Percentiles rank a stretch among this genome's conserved stretches.
These are phyloP conservation scores for Leccinum disarticulatum DNA, from an alignment of 768 basidiomycete species.

Conservation along the genomic window DNA sequence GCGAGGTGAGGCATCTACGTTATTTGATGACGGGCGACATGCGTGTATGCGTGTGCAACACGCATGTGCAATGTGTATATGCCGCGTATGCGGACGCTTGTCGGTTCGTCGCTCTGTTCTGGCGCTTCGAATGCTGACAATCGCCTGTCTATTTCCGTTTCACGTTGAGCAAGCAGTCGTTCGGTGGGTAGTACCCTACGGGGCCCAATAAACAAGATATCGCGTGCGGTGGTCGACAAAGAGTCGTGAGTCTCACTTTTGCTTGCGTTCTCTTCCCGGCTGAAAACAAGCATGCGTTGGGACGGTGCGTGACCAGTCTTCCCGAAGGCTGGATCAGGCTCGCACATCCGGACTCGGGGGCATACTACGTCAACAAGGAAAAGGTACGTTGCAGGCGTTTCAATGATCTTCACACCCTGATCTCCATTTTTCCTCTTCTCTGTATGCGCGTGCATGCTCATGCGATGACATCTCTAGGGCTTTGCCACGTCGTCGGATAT, in stretches of 20 bases:
- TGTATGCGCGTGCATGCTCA: background rate
- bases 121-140: background rate
- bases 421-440: background rate
- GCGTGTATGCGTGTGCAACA: too few species aligned
- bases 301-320: constrained; percentile 1
- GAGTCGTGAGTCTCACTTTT: constrained; percentile 10
- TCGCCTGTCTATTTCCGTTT: background rate
- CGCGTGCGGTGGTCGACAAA: background rate
- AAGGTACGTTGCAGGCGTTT: constrained; percentile 21
- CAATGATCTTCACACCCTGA: too few species aligned
- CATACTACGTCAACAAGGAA: constrained; percentile 33
- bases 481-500: constrained; percentile 16
- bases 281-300: background rate
- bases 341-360: constrained; percentile 34
- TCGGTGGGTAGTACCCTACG: background rate
- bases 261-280: background rate
- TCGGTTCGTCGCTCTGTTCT: background rate
- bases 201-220: background rate
- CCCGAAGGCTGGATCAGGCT: constrained; percentile 30
- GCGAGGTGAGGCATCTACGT: background rate
- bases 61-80: too few species aligned
- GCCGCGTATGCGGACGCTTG: background rate
- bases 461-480: background rate
- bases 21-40: background rate
- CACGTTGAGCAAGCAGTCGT: background rate